A percentile compares a stretch with the other conserved stretches of the same genome.
phyloP scores from a whole-genome alignment of 176 grass and related monocot genomes.

The Oryza officinalis region DNA sequence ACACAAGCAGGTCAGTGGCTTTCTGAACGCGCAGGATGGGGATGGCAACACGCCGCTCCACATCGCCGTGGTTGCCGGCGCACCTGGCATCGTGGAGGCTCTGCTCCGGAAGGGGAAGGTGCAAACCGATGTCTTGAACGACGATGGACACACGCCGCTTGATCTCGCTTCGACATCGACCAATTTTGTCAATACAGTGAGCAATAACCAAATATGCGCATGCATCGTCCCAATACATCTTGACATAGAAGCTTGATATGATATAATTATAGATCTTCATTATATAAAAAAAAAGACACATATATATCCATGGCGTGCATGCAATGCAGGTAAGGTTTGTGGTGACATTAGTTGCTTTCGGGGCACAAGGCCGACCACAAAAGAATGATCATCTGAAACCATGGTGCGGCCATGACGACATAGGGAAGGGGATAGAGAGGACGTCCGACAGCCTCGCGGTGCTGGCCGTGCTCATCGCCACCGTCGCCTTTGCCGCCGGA shows the following conservation, averaged over 20 bases:
- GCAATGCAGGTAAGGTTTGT: neutral
- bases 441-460: neutral
- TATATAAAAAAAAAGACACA: no score
- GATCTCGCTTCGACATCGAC: constrained; percentile 8
- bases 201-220: neutral
- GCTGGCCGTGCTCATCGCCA: constrained; percentile 8
- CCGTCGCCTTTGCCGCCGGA: constrained; percentile 14
- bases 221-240: no score
- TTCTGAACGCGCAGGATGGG: constrained; percentile 18
- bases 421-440: neutral
- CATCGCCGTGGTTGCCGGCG: neutral
- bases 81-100: neutral
- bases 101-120: neutral
- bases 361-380: neutral
- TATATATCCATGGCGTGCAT: no score
- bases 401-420: neutral
- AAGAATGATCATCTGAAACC: neutral
- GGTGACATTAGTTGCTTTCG: neutral
- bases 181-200: neutral
- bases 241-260: no score
- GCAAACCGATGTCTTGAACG: neutral
- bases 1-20: neutral
- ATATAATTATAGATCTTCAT: no score
- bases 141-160: neutral
- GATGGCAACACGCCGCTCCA: constrained; percentile 39